Evolutionary conservation across 2,329 filamentous ascomycete species (phyloP), one percentile per base, ranked within the genome.

Genomic region (Fusarium avenaceum): DNA sequence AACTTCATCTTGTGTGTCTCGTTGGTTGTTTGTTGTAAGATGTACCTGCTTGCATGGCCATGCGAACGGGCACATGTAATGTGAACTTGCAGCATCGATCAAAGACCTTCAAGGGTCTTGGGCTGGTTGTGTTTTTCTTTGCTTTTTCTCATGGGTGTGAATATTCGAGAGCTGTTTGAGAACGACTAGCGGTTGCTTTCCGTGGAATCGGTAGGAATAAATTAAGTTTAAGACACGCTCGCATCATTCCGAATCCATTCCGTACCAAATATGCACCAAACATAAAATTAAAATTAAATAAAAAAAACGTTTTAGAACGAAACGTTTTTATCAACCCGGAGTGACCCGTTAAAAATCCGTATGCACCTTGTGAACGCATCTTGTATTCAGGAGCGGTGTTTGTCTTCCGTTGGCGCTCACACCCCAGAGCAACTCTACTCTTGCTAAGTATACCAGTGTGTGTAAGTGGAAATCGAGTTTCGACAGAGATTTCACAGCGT

Each of bases 401-500:
- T 45, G 43, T 43, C 65, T 57, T 57, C 56, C 49, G 49, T 47
- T 43, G 54, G 32, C 54, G 42, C 32, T 61, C 52, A 70, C 62
- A 43, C 69, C 58, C 64, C 35, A 39, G 30, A 39, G 24, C 24
- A 48, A 30, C 30, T 26, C 46, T 26, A 30, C 30, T 26, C 46
- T 26, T 53, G 44, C 40, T 49, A 57, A 57, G 57, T 49, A 57
- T 61, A 55, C 46, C 54, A 64, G 47, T 67, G 42, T 60, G 61
- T 67, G 65, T 66, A 69, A 69, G 58, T 67, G 55, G 65, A 66
- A 66, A 63, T 66, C 56, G 55, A 45, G 53, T 56, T 63, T 67
- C 63, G 53, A 63, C 71, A 73, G 69, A 73, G 69, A 73, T 73
- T 73, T 73, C 62, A 56, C 61, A 46, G 61, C 46, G 19, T 46